phyloP scores from a whole-genome alignment of 2,329 filamentous ascomycete species.

The Apiospora aurea region DNA sequence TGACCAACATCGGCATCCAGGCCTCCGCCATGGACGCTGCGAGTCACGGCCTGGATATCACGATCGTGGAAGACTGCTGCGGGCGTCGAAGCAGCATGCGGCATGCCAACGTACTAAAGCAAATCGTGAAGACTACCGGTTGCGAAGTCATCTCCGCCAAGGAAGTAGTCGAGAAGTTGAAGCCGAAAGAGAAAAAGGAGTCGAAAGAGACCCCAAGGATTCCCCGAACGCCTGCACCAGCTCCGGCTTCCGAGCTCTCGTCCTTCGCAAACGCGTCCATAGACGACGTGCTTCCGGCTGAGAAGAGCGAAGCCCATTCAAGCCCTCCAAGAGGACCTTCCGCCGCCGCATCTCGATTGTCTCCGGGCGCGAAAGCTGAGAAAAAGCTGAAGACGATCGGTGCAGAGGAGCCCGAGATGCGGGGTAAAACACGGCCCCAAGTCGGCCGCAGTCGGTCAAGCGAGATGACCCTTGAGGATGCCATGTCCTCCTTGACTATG shows the following conservation, averaged over 20 bases:
- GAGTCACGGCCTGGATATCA: slow-evolving; percentile 85
- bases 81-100: slow-evolving; percentile 76
- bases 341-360: neutral
- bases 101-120: slow-evolving; percentile 73
- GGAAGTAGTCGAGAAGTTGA: slow-evolving; percentile 3
- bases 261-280: slow-evolving; percentile 46
- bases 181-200: slow-evolving; percentile 29
- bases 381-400: neutral
- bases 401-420: slow-evolving; percentile 13
- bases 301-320: neutral
- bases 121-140: slow-evolving; percentile 77
- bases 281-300: slow-evolving; percentile 35
- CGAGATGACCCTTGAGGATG: slow-evolving; percentile 14
- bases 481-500: slow-evolving; percentile 15
- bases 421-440: neutral
- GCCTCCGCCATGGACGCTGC: slow-evolving; percentile 92
- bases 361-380: neutral
- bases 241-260: slow-evolving; percentile 39
- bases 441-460: neutral
- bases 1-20: slow-evolving; percentile 88
- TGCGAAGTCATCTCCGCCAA: slow-evolving; percentile 62
- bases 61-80: slow-evolving; percentile 86
- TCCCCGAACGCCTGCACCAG: slow-evolving; percentile 28
- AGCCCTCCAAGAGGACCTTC: neutral
- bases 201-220: neutral